Base-by-base conservation (phyloP, 192 early-diverging fungal species). In the Mortierella claussenii region DNA sequence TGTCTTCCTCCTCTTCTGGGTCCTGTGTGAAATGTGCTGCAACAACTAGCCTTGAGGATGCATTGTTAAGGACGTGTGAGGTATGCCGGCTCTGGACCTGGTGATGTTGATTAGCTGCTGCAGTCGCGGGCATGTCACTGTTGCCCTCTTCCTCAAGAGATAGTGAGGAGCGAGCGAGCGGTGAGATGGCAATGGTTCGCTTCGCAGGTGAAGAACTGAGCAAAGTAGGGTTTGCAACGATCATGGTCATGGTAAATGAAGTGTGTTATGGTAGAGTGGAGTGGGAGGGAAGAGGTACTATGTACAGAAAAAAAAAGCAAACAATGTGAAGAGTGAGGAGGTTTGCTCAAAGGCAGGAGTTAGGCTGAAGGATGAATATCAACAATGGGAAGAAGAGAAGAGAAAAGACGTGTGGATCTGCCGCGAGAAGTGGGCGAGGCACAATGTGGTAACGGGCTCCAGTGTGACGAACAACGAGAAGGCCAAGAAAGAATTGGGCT, bases 91-190 rank as follows among this genome's bases (percentile, higher is more conserved):
- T 26, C 26, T 62, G 47, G 3, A 34, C n/a, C 13, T 52, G 33
- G 23, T 24, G 40, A 20, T 34, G 45, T 17, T n/a, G 32, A 48
- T 46, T 13, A 23, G 32, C 59, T 4, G 40, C 36, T 18, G 28
- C 24, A 24, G 47, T 33, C 18, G 36, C 24, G n/a, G 50, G 49
- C 49, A 63, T 63, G 30, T 63, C 60, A 20, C 60, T 53, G 27
- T 63, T 63, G 21, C 60, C 60, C 13, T 63, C 49, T 17, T 63
- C 60, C 18, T 53, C 60, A 12, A 42, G 37, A 24, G 60, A 63
- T n/a, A 5, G 26, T 20, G 50, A 33, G 2, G 60, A 53, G 10
- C 49, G 34, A 26, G 33, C 60, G 2, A 65, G 23, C 4, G 62
- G 51, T 2, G 62, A 65, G 31, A 55, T 37, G 0, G 62, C 62